phyloP scores from a whole-genome alignment of 2,329 filamentous ascomycete genomes.

The Penicillium expansum region DNA sequence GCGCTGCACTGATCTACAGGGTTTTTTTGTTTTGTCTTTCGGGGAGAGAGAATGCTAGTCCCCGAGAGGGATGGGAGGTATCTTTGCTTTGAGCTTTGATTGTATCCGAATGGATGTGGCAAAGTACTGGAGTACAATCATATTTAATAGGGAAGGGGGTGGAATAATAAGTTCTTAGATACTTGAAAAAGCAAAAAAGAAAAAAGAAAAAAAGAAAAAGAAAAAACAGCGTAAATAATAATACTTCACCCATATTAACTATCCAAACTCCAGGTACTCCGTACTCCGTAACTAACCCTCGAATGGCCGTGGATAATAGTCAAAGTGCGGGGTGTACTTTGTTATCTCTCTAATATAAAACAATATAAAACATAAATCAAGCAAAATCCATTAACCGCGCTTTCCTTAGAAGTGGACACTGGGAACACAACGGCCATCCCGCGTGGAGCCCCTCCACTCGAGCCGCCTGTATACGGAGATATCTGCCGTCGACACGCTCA shows the following conservation, averaged over 20 bases:
- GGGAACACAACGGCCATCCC: slow-evolving; percentile 7
- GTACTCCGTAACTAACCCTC: no score
- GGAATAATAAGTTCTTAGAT: neutral
- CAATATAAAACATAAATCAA: neutral
- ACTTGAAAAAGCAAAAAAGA: neutral
- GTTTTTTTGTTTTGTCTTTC: neutral
- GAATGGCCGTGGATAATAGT: no score
- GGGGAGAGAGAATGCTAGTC: slow-evolving; percentile 15
- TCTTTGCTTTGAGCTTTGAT: slow-evolving; percentile 1
- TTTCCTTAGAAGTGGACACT: neutral
- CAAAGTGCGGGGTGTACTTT: slow-evolving; percentile 8
- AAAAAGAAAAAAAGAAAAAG: neutral
- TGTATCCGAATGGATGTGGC: neutral
- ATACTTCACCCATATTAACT: no score
- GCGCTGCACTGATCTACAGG: slow-evolving; percentile 21
- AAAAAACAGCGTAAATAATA: neutral
- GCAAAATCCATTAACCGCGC: neutral
- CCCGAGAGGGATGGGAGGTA: slow-evolving; percentile 11
- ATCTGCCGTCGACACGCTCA: slow-evolving; percentile 15
- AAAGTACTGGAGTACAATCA: neutral
- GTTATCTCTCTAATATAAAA: neutral
- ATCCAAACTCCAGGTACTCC: no score
- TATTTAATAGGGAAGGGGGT: neutral
- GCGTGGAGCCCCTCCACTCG: slow-evolving; percentile 12
- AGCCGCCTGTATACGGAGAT: slow-evolving; percentile 15